Evolutionary conservation across 805 yeast species (phyloP), one percentile per base, ranked within the genome.

Genomic region (Suhomyces prunicola): DNA sequence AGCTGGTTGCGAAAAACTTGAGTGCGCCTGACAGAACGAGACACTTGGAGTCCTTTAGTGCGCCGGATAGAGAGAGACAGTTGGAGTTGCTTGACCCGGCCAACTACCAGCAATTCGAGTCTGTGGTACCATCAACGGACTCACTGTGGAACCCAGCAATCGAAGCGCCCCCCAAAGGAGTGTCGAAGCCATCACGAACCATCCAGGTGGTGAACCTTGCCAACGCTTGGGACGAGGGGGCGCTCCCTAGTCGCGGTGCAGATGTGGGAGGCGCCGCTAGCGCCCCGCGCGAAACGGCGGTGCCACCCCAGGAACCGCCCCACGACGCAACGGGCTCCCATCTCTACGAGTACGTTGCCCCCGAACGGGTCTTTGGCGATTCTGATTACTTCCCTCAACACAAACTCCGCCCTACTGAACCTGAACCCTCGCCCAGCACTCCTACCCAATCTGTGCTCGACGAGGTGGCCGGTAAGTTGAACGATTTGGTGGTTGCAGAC

Each of bases 81-180:
- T 19, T 17, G 24, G 42, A 15, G n/a, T 62, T 71, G 31, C 62
- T 70, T 24, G 68, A 71, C 53, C 76, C 76, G 1, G 55, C 54
- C 17, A 67, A 61, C 53, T 71, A 70, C 57, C 64, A 61, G 50
- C 63, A 65, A 19, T 57, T 66, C 13, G 54, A 50, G 19, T 22
- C 46, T 12, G 46, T 47, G 36, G 47, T 29, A 17, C 51, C 66
- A 0, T 48, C 54, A 51, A 47, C 51, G 9, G 73, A 67, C 48
- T 54, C 68, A 6, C 50, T 59, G 24, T 80, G 84, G 84, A 74
- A 79, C 51, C 77, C 83, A 6, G 66, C 79, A 1, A 58, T 50
- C 10, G 73, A 69, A 46, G 69, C 72, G 7, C 83, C 83, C 8
- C 83, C 83, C 22, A 60, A 57, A n/a, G 35, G 41, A 8, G 13